A percentile compares a stretch with the other conserved stretches of the same genome.
Conservation (phyloP, 768 basidiomycete species). For the Kwoniella mangroviensis region DNA sequence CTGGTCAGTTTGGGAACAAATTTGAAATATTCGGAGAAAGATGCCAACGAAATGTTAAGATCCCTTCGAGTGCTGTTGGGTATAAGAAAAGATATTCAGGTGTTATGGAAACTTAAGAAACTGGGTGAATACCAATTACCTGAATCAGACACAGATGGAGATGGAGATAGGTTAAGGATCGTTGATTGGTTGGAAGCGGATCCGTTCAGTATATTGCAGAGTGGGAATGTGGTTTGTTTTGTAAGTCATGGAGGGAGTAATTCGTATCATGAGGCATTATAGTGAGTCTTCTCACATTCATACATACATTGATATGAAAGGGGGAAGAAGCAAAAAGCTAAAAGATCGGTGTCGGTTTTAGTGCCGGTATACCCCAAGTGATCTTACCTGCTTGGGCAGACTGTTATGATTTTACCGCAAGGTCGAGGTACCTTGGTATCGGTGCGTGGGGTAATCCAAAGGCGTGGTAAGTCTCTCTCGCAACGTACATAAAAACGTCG, state of each 20-base stretch:
- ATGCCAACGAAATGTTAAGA: slow-evolving; percentile 19
- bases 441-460: slow-evolving; percentile 26
- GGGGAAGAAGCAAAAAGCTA: neutral
- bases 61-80: slow-evolving; percentile 25
- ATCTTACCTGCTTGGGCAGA: slow-evolving; percentile 24
- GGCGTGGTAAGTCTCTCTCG: slow-evolving; percentile 12
- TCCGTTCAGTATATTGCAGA: slow-evolving; percentile 28
- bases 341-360: neutral
- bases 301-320: neutral
- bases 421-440: slow-evolving; percentile 18
- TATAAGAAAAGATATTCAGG: slow-evolving; percentile 28
- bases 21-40: neutral
- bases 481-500: neutral
- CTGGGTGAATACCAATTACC: slow-evolving; percentile 21
- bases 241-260: slow-evolving; percentile 22
- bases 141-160: neutral
- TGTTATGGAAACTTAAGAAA: slow-evolving; percentile 33
- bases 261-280: slow-evolving; percentile 23
- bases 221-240: slow-evolving; percentile 26
- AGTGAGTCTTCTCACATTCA: slow-evolving; percentile 4
- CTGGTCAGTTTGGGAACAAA: slow-evolving; percentile 37
- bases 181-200: slow-evolving; percentile 35
- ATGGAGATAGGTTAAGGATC: slow-evolving; percentile 29
- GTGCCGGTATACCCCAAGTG: slow-evolving; percentile 16
- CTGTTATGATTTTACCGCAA: slow-evolving; percentile 18